Evolutionary conservation across 2,329 filamentous ascomycete genomes (phyloP).

Genomic region (Talaromyces sp.): DNA sequence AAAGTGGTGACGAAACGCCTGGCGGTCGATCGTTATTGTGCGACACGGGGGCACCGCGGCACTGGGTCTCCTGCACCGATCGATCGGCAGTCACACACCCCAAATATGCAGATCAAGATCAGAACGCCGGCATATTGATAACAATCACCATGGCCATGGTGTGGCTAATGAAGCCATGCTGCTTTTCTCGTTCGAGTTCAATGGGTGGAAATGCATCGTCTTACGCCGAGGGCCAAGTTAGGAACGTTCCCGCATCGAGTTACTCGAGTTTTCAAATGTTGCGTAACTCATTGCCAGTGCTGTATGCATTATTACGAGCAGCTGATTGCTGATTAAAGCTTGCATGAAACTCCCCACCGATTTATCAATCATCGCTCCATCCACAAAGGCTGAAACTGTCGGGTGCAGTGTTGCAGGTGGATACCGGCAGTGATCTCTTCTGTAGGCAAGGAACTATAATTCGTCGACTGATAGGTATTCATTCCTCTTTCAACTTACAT

Average conservation of each 20-base stretch:
- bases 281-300: not conserved
- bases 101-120: not conserved
- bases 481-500: not conserved
- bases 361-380: not conserved
- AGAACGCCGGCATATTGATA: not conserved
- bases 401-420: not conserved
- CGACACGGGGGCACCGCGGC: slow-evolving; percentile 3
- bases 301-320: not conserved
- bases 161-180: not conserved
- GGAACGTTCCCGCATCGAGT: not conserved
- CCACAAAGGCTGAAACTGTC: not conserved
- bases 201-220: not conserved
- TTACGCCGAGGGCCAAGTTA: not conserved
- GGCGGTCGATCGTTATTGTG: slow-evolving; percentile 5
- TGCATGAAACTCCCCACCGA: not conserved
- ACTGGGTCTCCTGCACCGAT: slow-evolving; percentile 1
- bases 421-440: not conserved
- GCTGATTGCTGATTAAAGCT: not conserved
- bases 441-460: not conserved
- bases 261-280: not conserved
- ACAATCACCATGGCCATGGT: not conserved
- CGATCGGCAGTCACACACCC: not conserved
- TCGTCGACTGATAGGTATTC: not conserved
- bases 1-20: not conserved
- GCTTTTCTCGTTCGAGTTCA: not conserved